These are phyloP conservation scores for Stephania cephalantha DNA, from an alignment of 164 flowering plant genomes.

Conservation along the genomic window DNA sequence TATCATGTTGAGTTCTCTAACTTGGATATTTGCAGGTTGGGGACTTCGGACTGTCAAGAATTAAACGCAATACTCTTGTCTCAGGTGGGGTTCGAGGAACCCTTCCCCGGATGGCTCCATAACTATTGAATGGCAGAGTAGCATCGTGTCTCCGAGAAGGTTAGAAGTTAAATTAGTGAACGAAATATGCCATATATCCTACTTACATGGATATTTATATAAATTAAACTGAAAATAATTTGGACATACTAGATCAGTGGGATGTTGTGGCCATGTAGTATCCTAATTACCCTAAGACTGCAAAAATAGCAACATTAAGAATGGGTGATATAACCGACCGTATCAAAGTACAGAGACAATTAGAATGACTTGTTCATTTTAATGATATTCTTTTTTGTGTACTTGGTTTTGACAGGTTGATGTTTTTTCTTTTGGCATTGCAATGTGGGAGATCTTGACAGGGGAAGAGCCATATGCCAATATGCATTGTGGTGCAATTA, in stretches of 20 bases:
- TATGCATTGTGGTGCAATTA: slow-evolving; percentile 89
- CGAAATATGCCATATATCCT: not conserved
- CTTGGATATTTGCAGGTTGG: slow-evolving; percentile 48
- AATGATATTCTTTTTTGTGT: not conserved
- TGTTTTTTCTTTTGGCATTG: slow-evolving; percentile 85
- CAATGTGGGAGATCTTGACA: slow-evolving; percentile 84
- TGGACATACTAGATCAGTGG: not conserved
- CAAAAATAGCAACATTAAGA: not conserved
- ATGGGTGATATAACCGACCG: not conserved
- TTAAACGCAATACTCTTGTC: slow-evolving; percentile 75
- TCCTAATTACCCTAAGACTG: not conserved
- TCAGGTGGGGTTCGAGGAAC: slow-evolving; percentile 96
- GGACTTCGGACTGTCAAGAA: slow-evolving; percentile 86
- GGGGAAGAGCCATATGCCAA: slow-evolving; percentile 91
- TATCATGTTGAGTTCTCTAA: not conserved
- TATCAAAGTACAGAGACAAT: not conserved
- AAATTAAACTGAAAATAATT: not conserved
- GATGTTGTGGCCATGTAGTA: not conserved
- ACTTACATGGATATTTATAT: not conserved
- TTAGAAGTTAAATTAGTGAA: slow-evolving; percentile 10
- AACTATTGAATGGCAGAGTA: slow-evolving; percentile 77
- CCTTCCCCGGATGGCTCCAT: slow-evolving; percentile 98
- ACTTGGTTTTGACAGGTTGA: slow-evolving; percentile 53
- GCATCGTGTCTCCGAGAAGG: slow-evolving; percentile 83
- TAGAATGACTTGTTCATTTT: not conserved